Base-by-base conservation (phyloP, 805 yeast genomes). In the Lachancea meyersii region DNA sequence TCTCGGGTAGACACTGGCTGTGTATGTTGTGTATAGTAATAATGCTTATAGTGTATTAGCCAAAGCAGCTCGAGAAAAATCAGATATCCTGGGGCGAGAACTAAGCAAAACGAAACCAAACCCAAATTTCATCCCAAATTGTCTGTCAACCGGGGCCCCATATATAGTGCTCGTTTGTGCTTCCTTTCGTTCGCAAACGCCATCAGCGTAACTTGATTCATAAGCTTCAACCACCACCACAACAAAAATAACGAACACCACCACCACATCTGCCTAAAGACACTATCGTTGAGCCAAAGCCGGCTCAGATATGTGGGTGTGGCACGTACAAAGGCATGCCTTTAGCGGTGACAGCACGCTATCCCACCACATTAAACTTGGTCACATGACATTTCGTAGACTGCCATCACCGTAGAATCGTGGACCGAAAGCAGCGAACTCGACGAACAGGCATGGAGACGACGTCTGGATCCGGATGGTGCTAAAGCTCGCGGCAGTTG, bases 371-470 rank as follows among this genome's bases (percentile, higher is more conserved):
- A 22, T 20, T 28, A 16, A 13, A 16, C 16, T 30, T 24, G 22
- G 20, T 36, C 39, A 36, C 32, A 27, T 36, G 39, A 36, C 39
- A 36, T 36, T 36, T 36, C 39, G 32, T 26, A 27, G 22, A 36
- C 32, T 16, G 39, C 31, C 39, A 36, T 36, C 11, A 8, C 13
- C 5, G 31, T 10, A 10, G 5, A 20, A 17, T n/a, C 11, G 24
- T 36, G 39, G 16, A 36, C 39, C 3, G 39, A 36, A n/a, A 34
- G 37, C 26, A 22, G 18, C 5, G 28, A 6, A n/a, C 37, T 19
- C 19, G 37, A 13, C 8, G 19, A n/a, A 22, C 26, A 13, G 13
- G 28, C 18, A 19, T 22, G 5, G 19, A 34, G 23, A 7, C 23
- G 19, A 19, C n/a, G 19, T 10, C 23, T 23, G 13, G 28, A 5